Evolutionary conservation across 2,329 filamentous ascomycete species (phyloP), one percentile per base, ranked within the genome.

Genomic region (Aspergillus sclerotialis): DNA sequence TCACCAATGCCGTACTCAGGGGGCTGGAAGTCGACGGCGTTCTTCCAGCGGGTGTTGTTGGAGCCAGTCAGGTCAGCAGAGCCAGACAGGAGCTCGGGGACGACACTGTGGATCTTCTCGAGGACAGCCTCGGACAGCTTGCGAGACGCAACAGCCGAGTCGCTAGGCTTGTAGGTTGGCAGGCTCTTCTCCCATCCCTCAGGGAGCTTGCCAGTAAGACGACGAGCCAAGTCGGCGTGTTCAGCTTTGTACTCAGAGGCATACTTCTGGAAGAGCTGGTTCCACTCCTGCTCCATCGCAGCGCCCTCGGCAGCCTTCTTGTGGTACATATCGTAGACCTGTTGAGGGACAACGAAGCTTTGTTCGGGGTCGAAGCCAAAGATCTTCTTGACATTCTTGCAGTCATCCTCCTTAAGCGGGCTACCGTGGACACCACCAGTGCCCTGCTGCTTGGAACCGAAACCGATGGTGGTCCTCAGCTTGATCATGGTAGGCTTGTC

Each of bases 31-130:
- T 98, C 92, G 49, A 90, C 79, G 37, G 92, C 90, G 36, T 80
- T 77, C 84, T 96, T 98, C 88, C 89, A 95, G 64, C 89, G 82
- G 52, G 92, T 98, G 73, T 96, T 82, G 79, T 98, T 98, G 63
- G 92, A 96, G 61, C 87, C 87, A 63, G 92, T 98, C 75, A 98
- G 68, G 76, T 98, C 92, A 53, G 92, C 92, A 47, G 92, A 98
- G 55, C 92, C 92, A 63, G 90, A 94, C 42, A 98, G 68, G 39
- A 98, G 81, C 69, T 96, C 92, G 49, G 92, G 92, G 36, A 98
- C 61, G 48, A 72, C 78, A 33, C 75, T 68, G 73, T 94, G 79
- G 56, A 98, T 82, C 67, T 89, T 90, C 72, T 82, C 75, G 48
- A 98, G 80, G 39, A 96, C 89, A 41, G 77, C 82, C 78, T 98